Conservation (phyloP, 148 eudicot species). For the Fagopyrum tataricum region DNA sequence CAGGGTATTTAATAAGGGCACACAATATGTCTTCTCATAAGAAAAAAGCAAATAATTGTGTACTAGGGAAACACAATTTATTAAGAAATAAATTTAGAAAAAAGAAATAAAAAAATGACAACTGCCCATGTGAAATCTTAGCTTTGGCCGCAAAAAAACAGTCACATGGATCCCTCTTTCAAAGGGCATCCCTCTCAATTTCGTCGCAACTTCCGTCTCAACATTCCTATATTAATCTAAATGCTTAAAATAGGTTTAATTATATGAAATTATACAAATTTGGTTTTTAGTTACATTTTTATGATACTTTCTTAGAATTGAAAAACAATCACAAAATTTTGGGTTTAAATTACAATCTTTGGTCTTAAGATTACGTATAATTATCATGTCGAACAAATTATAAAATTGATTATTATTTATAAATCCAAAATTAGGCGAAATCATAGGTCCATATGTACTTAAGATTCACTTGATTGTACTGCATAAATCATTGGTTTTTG, state of each 20-base stretch:
- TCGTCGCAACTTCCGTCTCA: conserved; percentile 3
- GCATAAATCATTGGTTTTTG: neutral
- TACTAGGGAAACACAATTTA: neutral
- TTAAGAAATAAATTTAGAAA: neutral
- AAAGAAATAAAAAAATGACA: neutral
- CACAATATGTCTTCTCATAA: neutral
- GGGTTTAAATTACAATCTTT: too few species aligned
- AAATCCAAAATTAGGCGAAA: too few species aligned
- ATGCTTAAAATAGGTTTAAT: neutral
- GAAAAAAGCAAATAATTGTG: neutral
- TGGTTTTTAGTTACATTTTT: too few species aligned
- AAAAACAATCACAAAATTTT: too few species aligned
- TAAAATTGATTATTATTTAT: too few species aligned
- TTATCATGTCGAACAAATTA: too few species aligned
- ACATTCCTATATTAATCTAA: neutral
- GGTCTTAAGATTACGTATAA: too few species aligned
- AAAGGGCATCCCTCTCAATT: neutral
- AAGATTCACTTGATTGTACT: conserved; percentile 3
- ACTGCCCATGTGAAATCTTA: conserved; percentile 11
- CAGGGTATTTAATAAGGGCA: neutral
- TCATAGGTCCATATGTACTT: too few species aligned
- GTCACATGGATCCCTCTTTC: conserved; percentile 10
- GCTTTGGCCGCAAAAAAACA: conserved; percentile 9
- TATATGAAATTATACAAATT: neutral
- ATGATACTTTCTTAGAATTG: too few species aligned